These are phyloP conservation scores for Phytophthora fragariae DNA, from an alignment of 352 stramenopile species.

Conservation along the genomic window DNA sequence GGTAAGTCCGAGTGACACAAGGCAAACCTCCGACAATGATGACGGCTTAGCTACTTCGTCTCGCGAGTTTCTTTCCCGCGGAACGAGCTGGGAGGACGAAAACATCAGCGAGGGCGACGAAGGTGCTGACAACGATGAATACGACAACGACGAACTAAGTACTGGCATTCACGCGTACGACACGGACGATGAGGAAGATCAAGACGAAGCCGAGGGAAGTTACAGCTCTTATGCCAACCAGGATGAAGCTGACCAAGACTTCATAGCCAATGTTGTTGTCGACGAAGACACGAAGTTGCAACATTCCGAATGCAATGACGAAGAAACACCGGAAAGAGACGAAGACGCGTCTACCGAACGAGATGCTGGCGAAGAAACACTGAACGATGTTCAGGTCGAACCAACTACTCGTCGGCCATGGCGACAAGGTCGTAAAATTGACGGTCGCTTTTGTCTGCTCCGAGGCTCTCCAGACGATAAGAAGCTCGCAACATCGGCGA, in stretches of 20 bases:
- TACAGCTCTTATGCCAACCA: slow-evolving; percentile 26
- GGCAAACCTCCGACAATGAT: slow-evolving; percentile 8
- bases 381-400: background rate
- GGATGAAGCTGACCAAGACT: slow-evolving; percentile 16
- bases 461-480: slow-evolving; percentile 3
- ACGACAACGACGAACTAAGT: slow-evolving; percentile 10
- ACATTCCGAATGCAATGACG: background rate
- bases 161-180: slow-evolving; percentile 1
- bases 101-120: slow-evolving; percentile 31
- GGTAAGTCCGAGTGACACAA: background rate
- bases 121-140: slow-evolving; percentile 5
- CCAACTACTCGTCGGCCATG: background rate
- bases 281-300: background rate
- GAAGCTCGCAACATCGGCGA: background rate
- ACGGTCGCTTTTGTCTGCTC: slow-evolving; percentile 27
- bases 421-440: slow-evolving; percentile 32
- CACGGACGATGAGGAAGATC: slow-evolving; percentile 21
- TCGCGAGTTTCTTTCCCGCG: slow-evolving; percentile 11
- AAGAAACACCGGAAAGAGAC: slow-evolving; percentile 13
- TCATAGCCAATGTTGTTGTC: background rate
- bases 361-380: background rate
- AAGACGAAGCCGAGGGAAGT: slow-evolving; percentile 10
- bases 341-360: background rate
- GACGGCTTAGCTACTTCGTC: background rate
- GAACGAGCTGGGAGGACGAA: slow-evolving; percentile 22